Evolutionary conservation across 2,329 filamentous ascomycete genomes (phyloP).

Genomic region (Aspergillus sp.): DNA sequence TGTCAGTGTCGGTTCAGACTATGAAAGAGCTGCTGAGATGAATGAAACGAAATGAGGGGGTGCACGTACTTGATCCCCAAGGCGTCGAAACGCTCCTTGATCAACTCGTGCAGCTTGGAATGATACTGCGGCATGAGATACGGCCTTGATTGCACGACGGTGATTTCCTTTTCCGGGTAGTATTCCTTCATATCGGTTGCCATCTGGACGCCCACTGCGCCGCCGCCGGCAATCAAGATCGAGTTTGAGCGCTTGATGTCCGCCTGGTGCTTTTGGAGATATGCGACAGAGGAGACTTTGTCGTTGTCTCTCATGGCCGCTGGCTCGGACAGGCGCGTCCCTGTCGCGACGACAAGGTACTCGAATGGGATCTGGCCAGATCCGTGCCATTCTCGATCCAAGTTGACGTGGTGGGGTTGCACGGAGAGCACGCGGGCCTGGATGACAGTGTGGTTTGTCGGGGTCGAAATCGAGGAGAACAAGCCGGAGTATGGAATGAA

Average conservation of each 20-base stretch:
- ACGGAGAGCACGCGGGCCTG: constrained; percentile 34
- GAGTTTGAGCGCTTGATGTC: constrained; percentile 30
- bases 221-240: constrained; percentile 46
- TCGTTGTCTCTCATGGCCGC: constrained; percentile 35
- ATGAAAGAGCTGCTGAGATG: not conserved
- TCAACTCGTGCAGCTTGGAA: constrained; percentile 28
- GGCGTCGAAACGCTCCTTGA: constrained; percentile 35
- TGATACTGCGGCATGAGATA: constrained; percentile 38
- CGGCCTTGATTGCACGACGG: constrained; percentile 49
- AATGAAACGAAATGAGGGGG: too few species aligned
- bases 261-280: constrained; percentile 34
- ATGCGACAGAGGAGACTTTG: constrained; percentile 33
- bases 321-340: constrained; percentile 34
- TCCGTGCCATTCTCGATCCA: constrained; percentile 38
- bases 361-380: constrained; percentile 32
- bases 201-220: constrained; percentile 53
- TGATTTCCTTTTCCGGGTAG: constrained; percentile 49
- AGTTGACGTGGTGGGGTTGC: constrained; percentile 25
- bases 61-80: constrained; percentile 26
- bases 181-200: constrained; percentile 51
- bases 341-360: constrained; percentile 35
- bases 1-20: not conserved
- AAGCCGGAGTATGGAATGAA: constrained; percentile 36
- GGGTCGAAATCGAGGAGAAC: constrained; percentile 25
- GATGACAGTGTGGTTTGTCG: constrained; percentile 28